Percentiles rank a stretch among this genome's conserved stretches.
phyloP scores from a whole-genome alignment of 768 basidiomycete species.

The Paxillus rubicundulus region DNA sequence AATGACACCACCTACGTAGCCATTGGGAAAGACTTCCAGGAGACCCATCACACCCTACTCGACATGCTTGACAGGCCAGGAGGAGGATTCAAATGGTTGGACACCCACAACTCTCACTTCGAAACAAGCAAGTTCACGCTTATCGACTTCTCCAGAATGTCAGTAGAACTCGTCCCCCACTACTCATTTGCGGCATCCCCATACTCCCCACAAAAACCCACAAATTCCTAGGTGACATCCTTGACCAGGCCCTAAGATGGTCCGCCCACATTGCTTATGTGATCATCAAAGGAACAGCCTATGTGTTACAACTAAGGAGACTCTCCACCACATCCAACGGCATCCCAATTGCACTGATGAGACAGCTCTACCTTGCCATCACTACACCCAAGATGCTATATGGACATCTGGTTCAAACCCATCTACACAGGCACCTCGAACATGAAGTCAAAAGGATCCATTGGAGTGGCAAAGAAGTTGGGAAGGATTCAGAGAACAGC shows the following conservation, averaged over 20 bases:
- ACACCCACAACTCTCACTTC: too few species aligned
- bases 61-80: conserved; percentile 23
- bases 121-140: conserved; percentile 19
- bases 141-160: conserved; percentile 11
- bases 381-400: conserved; percentile 33
- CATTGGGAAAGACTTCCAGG: too few species aligned
- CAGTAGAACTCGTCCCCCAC: too few species aligned
- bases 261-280: background rate
- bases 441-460: background rate
- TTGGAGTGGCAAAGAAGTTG: background rate
- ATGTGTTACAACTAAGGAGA: background rate
- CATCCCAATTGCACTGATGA: too few species aligned
- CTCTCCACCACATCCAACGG: conserved; percentile 12
- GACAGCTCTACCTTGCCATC: conserved; percentile 26
- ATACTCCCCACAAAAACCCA: too few species aligned
- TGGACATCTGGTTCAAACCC: too few species aligned
- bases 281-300: background rate
- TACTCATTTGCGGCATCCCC: too few species aligned
- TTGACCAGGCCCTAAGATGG: background rate
- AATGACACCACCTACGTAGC: conserved; percentile 31
- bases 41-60: conserved; percentile 17
- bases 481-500: background rate
- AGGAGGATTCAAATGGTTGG: conserved; percentile 17
- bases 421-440: too few species aligned
- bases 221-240: background rate